Percentiles rank a stretch among this genome's conserved stretches.
phyloP scores from a whole-genome alignment of 805 yeast genomes.

The Kodamaea sagamina region DNA sequence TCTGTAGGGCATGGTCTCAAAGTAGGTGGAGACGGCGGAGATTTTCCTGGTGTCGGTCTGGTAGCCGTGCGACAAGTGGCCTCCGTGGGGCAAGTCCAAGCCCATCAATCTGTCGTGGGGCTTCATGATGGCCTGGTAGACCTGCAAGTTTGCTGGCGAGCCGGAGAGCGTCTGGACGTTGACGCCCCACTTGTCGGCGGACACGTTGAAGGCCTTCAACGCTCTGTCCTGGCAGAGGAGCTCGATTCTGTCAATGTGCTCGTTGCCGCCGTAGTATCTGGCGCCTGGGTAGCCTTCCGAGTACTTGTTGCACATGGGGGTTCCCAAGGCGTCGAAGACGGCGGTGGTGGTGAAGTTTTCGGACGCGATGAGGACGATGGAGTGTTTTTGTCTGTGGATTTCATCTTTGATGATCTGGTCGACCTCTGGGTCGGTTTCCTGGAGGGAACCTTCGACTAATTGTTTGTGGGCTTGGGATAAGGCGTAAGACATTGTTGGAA shows the following conservation, averaged over 20 bases:
- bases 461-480: slow-evolving; percentile 50
- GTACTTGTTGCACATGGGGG: slow-evolving; percentile 96
- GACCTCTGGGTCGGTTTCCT: slow-evolving; percentile 83
- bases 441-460: slow-evolving; percentile 61
- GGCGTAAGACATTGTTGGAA: slow-evolving; percentile 44
- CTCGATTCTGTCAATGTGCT: slow-evolving; percentile 91
- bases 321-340: slow-evolving; percentile 91
- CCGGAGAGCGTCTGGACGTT: slow-evolving; percentile 95
- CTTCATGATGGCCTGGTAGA: slow-evolving; percentile 84
- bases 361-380: slow-evolving; percentile 89
- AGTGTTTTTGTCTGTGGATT: slow-evolving; percentile 82
- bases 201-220: slow-evolving; percentile 73
- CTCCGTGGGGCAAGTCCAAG: slow-evolving; percentile 96
- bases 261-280: slow-evolving; percentile 97
- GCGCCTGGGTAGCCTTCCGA: slow-evolving; percentile 99
- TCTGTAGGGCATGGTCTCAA: slow-evolving; percentile 97
- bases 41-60: slow-evolving; percentile 89
- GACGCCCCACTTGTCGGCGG: slow-evolving; percentile 91
- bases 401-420: slow-evolving; percentile 74
- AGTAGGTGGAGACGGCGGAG: slow-evolving; percentile 88
- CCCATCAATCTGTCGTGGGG: slow-evolving; percentile 97
- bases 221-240: slow-evolving; percentile 89
- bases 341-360: slow-evolving; percentile 96
- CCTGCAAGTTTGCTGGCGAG: slow-evolving; percentile 94
- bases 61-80: slow-evolving; percentile 96